Evolutionary conservation across 1,139 yeast genomes (phyloP), one percentile per base, ranked within the genome.

Genomic region (Kodamaea anthophila): DNA sequence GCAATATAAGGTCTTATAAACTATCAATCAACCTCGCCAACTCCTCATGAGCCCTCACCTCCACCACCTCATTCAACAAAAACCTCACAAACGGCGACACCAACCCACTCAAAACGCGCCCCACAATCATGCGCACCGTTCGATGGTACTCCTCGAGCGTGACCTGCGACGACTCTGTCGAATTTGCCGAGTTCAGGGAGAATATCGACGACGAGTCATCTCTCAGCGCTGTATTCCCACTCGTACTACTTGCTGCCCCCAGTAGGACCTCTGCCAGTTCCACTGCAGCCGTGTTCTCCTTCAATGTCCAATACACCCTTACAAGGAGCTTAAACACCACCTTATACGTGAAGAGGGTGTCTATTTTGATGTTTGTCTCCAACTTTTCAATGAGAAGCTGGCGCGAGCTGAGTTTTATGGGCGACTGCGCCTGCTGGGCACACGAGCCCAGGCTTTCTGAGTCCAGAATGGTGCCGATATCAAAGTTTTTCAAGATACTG

Each of bases 351-450:
- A 66, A 66, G 25, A 65, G 43, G 15, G 51, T 53, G 38, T 66
- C 73, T 31, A 66, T 50, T 15, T 53, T 47, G 29, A 66, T 65
- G 37, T 65, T 66, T 28, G 66, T 64, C 37, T 66, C 73, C 29
- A 66, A 46, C 43, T 65, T 66, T 38, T 66, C 73, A 22, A 66
- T 65, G 27, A 64, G 51, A 29, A 66, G 50, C 36, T 66, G 73
- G 27, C 56, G 56, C 9, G 70, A 60, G 35, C 52, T 62, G 32
- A 66, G 47, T 36, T 58, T 59, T 25, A 65, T 65, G 9, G 73
- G 73, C 10, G 70, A 61, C 11, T 46, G 41, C 23, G 27, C 23
- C 15, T 34, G 37, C n/a, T 37, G 43, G 24, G 41, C 41, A 21
- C 18, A 29, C 10, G 21, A 11, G 19, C 15, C 15, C 19, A 15